These are phyloP conservation scores for Escallonia herrerae DNA, from an alignment of 129 eudicot species.

Conservation along the genomic window DNA sequence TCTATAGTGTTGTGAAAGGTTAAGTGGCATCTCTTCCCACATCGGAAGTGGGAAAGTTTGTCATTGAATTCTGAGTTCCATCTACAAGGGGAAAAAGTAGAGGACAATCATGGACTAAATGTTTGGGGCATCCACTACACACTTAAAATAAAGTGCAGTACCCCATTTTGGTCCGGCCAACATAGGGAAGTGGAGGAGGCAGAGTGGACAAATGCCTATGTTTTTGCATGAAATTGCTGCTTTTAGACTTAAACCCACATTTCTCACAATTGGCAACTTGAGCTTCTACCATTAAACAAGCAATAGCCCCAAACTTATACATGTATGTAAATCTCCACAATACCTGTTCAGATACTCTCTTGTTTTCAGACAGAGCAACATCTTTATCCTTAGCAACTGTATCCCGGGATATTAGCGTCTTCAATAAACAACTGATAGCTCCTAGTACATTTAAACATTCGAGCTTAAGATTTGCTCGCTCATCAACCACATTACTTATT, in stretches of 20 bases:
- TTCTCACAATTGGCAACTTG: neutral
- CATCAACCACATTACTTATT: slow-evolving; percentile 41
- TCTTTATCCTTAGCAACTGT: slow-evolving; percentile 30
- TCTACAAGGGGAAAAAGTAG: too few species aligned
- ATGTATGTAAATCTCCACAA: neutral
- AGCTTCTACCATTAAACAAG: neutral
- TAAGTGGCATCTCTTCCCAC: too few species aligned
- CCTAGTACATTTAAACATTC: slow-evolving; percentile 44
- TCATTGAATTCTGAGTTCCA: too few species aligned
- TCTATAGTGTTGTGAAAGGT: too few species aligned
- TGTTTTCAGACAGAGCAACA: slow-evolving; percentile 14
- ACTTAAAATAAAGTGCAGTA: too few species aligned
- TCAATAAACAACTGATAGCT: slow-evolving; percentile 51
- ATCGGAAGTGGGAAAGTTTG: too few species aligned
- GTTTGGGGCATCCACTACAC: too few species aligned
- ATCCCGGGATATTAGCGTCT: slow-evolving; percentile 29
- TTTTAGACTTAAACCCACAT: neutral
- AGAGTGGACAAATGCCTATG: too few species aligned
- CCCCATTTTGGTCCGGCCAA: neutral
- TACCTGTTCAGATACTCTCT: slow-evolving; percentile 62
- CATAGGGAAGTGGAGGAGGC: neutral
- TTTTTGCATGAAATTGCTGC: neutral
- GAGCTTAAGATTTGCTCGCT: slow-evolving; percentile 42
- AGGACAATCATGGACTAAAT: too few species aligned
- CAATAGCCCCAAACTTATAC: neutral